Evolutionary conservation across 331 rosid species (phyloP).

Genomic region (Rhamnella rubrinervis): DNA sequence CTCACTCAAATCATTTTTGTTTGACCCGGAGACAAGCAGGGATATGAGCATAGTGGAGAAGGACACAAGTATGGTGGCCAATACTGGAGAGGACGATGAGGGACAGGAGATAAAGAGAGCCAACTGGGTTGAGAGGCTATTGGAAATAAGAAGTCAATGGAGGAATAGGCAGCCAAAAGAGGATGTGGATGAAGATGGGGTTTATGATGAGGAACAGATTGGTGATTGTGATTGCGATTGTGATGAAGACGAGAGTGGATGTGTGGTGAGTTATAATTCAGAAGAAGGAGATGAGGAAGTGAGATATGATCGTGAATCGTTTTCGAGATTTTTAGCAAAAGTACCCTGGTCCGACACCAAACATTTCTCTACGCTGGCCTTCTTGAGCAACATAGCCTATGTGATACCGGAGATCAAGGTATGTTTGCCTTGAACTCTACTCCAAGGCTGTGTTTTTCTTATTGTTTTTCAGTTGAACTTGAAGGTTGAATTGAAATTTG

Average conservation of each 20-base stretch:
- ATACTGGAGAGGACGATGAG: constrained; percentile 9
- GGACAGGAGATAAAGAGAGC: constrained; percentile 55
- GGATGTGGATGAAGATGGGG: constrained; percentile 28
- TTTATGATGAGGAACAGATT: constrained; percentile 12
- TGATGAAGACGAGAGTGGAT: constrained; percentile 46
- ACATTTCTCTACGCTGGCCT: constrained; percentile 69
- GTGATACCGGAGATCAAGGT: constrained; percentile 78
- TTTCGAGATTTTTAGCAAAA: constrained; percentile 51
- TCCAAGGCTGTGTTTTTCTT: not conserved
- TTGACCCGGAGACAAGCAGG: constrained; percentile 60
- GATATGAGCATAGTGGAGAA: constrained; percentile 40
- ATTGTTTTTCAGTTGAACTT: not conserved
- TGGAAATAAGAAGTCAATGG: constrained; percentile 86
- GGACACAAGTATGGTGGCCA: constrained; percentile 20
- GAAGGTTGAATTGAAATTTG: not conserved
- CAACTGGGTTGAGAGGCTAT: constrained; percentile 86
- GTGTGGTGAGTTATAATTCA: constrained; percentile 50
- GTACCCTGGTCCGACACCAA: constrained; percentile 75
- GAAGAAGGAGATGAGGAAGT: constrained; percentile 49
- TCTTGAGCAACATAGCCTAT: constrained; percentile 89
- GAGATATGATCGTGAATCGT: constrained; percentile 42
- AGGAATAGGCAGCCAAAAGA: constrained; percentile 45
- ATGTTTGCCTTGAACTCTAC: not conserved
- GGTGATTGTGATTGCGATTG: constrained; percentile 54
- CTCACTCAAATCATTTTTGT: constrained; percentile 53